phyloP scores from a whole-genome alignment of 352 stramenopile genomes.

The Peronospora belbahrii region DNA sequence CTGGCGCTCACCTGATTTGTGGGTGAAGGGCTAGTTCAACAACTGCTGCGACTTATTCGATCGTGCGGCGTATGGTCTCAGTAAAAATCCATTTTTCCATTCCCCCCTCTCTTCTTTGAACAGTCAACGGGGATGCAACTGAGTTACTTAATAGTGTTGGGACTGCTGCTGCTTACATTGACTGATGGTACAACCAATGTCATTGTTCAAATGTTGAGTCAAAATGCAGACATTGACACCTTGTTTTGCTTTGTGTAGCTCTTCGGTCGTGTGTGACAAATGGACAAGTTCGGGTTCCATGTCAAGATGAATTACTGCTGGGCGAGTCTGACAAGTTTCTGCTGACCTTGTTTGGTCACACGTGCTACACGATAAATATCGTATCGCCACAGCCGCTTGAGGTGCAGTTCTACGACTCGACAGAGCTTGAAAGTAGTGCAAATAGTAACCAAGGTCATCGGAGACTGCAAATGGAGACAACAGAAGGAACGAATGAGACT shows the following conservation, averaged over 20 bases:
- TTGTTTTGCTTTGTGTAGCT: constrained; percentile 2
- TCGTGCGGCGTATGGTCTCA: no score
- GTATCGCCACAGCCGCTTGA: constrained; percentile 34
- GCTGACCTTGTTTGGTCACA: constrained; percentile 45
- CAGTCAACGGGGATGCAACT: neutral
- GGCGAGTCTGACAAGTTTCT: constrained; percentile 39
- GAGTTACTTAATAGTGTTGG: neutral
- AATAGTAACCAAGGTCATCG: constrained; percentile 9
- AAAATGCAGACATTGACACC: neutral
- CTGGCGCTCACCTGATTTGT: no score
- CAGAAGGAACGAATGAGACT: constrained; percentile 2
- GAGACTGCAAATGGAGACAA: constrained; percentile 1
- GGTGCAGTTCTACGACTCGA: constrained; percentile 45
- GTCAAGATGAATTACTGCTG: constrained; percentile 39
- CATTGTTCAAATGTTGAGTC: neutral
- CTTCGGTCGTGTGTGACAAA: constrained; percentile 36
- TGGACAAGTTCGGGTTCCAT: constrained; percentile 41
- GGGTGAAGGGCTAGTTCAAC: no score
- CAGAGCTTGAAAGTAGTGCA: constrained; percentile 13
- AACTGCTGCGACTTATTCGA: neutral
- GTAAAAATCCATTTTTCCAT: neutral
- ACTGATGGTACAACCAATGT: constrained; percentile 5
- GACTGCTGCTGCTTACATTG: neutral
- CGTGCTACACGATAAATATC: constrained; percentile 43
- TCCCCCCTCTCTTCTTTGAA: neutral